These are phyloP conservation scores for Begonia fuchsioides DNA, from an alignment of 306 rosid species.

Conservation along the genomic window DNA sequence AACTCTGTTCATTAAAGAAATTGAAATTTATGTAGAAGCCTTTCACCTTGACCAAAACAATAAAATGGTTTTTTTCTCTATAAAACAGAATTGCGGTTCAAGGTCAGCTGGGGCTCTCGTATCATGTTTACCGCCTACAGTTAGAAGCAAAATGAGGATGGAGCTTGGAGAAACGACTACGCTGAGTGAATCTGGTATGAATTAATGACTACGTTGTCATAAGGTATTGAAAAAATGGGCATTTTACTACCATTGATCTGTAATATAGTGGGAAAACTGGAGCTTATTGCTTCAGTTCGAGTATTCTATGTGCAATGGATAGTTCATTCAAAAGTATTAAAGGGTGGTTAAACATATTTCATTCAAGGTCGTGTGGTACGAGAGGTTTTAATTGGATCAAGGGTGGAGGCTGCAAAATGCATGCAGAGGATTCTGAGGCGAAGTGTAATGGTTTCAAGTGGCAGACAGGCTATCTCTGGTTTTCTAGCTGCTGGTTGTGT, in stretches of 20 bases:
- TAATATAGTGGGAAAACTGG: neutral
- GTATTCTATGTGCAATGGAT: neutral
- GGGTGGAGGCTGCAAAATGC: conserved; percentile 63
- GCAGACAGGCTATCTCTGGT: conserved; percentile 80
- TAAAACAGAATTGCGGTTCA: conserved; percentile 48
- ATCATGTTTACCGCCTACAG: conserved; percentile 48
- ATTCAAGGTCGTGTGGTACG: conserved; percentile 31
- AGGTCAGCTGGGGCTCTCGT: conserved; percentile 36
- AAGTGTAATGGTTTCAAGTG: conserved; percentile 75
- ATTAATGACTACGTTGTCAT: neutral
- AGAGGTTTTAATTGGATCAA: conserved; percentile 30
- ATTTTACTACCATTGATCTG: neutral
- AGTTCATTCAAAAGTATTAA: neutral
- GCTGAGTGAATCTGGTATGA: conserved; percentile 39
- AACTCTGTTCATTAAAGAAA: no score
- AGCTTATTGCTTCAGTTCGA: neutral
- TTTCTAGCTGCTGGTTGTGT: conserved; percentile 62
- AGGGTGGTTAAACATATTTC: neutral
- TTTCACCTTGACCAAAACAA: neutral
- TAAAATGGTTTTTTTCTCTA: conserved; percentile 11
- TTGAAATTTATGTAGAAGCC: no score
- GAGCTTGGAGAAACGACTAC: conserved; percentile 30
- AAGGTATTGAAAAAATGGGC: no score
- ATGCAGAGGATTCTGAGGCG: conserved; percentile 49
- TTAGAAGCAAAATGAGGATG: conserved; percentile 46